These are phyloP conservation scores for Trichoderma semiorbis DNA, from an alignment of 2,329 filamentous ascomycete species.

Conservation along the genomic window DNA sequence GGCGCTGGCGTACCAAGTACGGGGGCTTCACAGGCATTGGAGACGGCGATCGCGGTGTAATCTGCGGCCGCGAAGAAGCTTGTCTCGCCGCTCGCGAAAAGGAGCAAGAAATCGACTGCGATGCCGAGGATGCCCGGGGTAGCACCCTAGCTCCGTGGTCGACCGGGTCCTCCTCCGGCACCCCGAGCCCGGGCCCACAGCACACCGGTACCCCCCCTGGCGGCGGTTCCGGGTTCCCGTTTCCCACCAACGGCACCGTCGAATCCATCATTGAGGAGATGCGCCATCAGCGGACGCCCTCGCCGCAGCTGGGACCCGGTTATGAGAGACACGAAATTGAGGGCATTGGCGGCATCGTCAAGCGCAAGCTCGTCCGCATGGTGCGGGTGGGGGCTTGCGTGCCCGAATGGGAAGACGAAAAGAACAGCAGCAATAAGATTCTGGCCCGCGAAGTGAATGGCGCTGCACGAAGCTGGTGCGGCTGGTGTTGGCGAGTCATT, in stretches of 20 bases:
- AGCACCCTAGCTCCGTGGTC: conserved; percentile 25
- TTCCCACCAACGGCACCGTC: conserved; percentile 22
- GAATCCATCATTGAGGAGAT: conserved; percentile 31
- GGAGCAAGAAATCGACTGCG: conserved; percentile 81
- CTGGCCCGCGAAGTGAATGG: conserved; percentile 69
- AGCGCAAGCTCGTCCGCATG: conserved; percentile 81
- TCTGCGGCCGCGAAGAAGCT: conserved; percentile 72
- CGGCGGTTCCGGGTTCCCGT: conserved; percentile 21
- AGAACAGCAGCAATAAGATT: conserved; percentile 51
- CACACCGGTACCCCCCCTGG: conserved; percentile 23
- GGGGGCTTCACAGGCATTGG: conserved; percentile 81
- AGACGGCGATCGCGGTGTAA: conserved; percentile 82
- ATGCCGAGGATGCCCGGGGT: conserved; percentile 68
- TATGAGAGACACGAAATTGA: conserved; percentile 88
- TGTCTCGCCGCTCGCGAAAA: conserved; percentile 76
- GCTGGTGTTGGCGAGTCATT: conserved; percentile 81
- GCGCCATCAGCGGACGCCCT: conserved; percentile 42
- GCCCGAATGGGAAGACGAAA: conserved; percentile 79
- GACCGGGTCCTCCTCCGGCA: conserved; percentile 22
- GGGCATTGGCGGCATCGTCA: conserved; percentile 82
- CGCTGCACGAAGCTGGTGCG: conserved; percentile 76
- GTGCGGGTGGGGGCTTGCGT: conserved; percentile 80
- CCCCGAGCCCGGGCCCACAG: conserved; percentile 11
- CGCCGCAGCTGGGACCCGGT: conserved; percentile 59
- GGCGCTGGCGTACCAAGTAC: conserved; percentile 87